Conservation (phyloP, 2,329 filamentous ascomycete species). For the Exophiala spinifera region DNA sequence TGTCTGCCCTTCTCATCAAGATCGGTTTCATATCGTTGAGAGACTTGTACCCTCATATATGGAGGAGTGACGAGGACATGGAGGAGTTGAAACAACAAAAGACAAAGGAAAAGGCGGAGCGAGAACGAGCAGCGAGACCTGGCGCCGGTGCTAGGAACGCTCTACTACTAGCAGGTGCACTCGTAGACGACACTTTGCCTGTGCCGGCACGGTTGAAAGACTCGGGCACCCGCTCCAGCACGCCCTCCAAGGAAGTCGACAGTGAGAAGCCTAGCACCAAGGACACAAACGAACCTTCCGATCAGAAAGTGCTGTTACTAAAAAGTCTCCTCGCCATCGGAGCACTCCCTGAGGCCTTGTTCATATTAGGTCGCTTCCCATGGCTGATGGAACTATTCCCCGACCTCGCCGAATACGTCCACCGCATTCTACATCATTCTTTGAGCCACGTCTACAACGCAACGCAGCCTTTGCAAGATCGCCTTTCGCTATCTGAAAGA, state of each 20-base stretch:
- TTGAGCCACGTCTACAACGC: conserved; percentile 69
- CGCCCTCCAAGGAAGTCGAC: conserved; percentile 52
- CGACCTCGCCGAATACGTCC: conserved; percentile 74
- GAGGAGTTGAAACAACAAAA: conserved; percentile 66
- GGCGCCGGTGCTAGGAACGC: conserved; percentile 75
- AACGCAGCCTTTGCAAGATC: conserved; percentile 47
- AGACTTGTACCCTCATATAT: conserved; percentile 89
- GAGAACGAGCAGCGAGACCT: conserved; percentile 67
- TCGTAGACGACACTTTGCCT: conserved; percentile 74
- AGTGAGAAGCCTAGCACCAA: conserved; percentile 42
- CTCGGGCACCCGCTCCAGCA: conserved; percentile 48
- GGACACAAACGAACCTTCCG: conserved; percentile 64
- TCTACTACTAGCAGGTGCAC: conserved; percentile 77
- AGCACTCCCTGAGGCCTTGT: conserved; percentile 86
- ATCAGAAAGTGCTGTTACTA: conserved; percentile 84
- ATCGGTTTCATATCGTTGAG: conserved; percentile 91
- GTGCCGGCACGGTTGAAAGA: conserved; percentile 53
- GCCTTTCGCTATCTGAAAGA: conserved; percentile 45
- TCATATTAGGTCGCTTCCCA: conserved; percentile 85
- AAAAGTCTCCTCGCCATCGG: conserved; percentile 86
- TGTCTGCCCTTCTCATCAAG: conserved; percentile 90
- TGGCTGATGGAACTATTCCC: conserved; percentile 86
- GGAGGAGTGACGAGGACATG: conserved; percentile 82
- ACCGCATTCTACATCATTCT: conserved; percentile 80
- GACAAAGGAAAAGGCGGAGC: conserved; percentile 72